Conservation (phyloP, 192 early-diverging fungal species). For the Coemansia sp. region DNA sequence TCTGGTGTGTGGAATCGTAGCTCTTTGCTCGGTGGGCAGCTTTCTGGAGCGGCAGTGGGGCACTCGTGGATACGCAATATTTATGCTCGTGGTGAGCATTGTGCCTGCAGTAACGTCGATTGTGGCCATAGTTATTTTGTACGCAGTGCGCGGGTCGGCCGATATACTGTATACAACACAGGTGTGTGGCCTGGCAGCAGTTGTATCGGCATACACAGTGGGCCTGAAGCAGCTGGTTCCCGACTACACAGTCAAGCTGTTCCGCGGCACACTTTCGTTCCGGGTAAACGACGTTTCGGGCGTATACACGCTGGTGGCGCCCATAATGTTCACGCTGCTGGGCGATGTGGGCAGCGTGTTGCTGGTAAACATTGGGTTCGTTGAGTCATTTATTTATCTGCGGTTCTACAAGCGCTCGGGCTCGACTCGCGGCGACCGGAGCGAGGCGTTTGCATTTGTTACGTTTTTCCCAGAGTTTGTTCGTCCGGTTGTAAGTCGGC, state of each 20-base stretch:
- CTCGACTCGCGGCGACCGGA: constrained; percentile 79
- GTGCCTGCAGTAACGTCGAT: constrained; percentile 56
- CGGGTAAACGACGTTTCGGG: constrained; percentile 55
- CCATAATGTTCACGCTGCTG: constrained; percentile 34
- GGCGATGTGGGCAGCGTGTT: constrained; percentile 54
- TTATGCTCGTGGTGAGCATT: constrained; percentile 54
- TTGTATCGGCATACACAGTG: constrained; percentile 75
- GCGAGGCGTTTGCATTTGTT: constrained; percentile 85
- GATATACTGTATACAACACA: constrained; percentile 30
- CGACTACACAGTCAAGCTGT: constrained; percentile 74
- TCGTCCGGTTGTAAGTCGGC: constrained; percentile 29
- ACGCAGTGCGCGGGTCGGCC: constrained; percentile 9
- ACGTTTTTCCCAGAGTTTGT: constrained; percentile 85
- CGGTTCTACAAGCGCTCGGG: constrained; percentile 83
- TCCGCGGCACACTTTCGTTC: constrained; percentile 63
- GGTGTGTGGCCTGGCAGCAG: constrained; percentile 68
- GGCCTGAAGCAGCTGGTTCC: constrained; percentile 90
- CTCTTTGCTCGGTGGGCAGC: constrained; percentile 56
- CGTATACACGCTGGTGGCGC: constrained; percentile 44
- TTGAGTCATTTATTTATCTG: constrained; percentile 78
- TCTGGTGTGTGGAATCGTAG: constrained; percentile 18
- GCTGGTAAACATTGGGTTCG: constrained; percentile 71
- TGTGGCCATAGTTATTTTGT: constrained; percentile 9
- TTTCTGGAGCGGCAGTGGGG: constrained; percentile 89
- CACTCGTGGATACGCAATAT: constrained; percentile 68